phyloP scores from a whole-genome alignment of 495 filamentous ascomycete genomes.

The Lophiostoma macrostomum region DNA sequence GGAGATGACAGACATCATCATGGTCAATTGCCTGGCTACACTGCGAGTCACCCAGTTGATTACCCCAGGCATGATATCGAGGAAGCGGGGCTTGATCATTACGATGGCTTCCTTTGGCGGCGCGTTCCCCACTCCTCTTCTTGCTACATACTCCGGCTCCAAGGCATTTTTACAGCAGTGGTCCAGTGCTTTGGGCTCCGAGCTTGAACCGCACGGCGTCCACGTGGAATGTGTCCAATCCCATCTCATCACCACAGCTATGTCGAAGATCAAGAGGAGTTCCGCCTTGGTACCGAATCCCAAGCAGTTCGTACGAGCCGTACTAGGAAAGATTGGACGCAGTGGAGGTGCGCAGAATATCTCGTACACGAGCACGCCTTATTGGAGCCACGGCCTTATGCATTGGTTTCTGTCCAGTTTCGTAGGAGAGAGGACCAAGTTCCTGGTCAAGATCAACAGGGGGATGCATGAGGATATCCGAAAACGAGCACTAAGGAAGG shows the following conservation, averaged over 20 bases:
- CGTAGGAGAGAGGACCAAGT: constrained; percentile 60
- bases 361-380: constrained; percentile 82
- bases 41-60: constrained; percentile 81
- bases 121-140: constrained; percentile 81
- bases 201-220: constrained; percentile 75
- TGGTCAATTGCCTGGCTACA: constrained; percentile 88
- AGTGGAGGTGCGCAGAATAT: constrained; percentile 70
- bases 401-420: constrained; percentile 77
- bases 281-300: constrained; percentile 76
- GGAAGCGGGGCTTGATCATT: constrained; percentile 82
- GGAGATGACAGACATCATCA: constrained; percentile 86
- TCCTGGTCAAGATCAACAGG: constrained; percentile 65
- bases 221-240: constrained; percentile 82
- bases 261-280: constrained; percentile 87
- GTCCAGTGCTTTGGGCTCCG: constrained; percentile 80
- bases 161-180: constrained; percentile 98
- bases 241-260: constrained; percentile 89
- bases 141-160: constrained; percentile 95
- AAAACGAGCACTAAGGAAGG: constrained; percentile 83
- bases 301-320: constrained; percentile 73
- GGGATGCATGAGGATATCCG: constrained; percentile 84
- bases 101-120: constrained; percentile 98
- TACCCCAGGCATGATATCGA: constrained; percentile 76
- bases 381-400: constrained; percentile 86
- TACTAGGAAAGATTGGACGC: constrained; percentile 76